A percentile compares a stretch with the other conserved stretches of the same genome.
Conservation (phyloP, 108 stramenopile genomes). For the Fragilaria crotonensis region DNA sequence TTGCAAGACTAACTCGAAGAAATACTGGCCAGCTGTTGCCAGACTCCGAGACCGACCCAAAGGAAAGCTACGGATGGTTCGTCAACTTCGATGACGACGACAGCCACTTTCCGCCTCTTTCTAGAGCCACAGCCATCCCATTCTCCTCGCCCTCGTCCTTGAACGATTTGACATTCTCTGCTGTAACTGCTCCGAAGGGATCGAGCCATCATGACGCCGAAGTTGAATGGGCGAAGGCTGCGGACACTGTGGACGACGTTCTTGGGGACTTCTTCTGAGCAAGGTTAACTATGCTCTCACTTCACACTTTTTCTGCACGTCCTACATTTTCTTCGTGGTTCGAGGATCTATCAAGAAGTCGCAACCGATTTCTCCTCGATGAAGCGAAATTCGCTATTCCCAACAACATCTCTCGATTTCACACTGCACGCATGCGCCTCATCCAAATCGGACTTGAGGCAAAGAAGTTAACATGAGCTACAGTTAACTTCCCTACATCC, state of each 20-base stretch:
- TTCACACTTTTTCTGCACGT: no score
- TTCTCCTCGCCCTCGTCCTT: background rate
- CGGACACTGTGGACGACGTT: constrained; percentile 58
- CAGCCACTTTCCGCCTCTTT: background rate
- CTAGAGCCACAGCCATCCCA: constrained; percentile 4
- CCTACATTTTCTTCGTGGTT: no score
- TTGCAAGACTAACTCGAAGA: constrained; percentile 19
- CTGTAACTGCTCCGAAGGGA: constrained; percentile 28
- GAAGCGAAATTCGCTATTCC: no score
- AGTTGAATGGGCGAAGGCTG: constrained; percentile 55
- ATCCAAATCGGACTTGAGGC: no score
- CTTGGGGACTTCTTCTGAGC: constrained; percentile 54
- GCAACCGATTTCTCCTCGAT: no score
- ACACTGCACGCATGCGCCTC: no score
- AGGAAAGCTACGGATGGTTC: constrained; percentile 51
- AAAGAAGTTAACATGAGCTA: no score
- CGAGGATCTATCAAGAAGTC: no score
- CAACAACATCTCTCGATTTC: no score
- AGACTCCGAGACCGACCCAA: constrained; percentile 14
- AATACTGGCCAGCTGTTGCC: constrained; percentile 24
- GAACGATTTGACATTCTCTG: constrained; percentile 28
- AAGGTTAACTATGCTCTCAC: no score
- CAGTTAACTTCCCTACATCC: no score
- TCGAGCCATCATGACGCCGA: constrained; percentile 26
- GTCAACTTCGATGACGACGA: constrained; percentile 27